Percentiles rank a stretch among this genome's conserved stretches.
Conservation (phyloP, 2,329 filamentous ascomycete genomes). For the Clonostachys rhizophaga region DNA sequence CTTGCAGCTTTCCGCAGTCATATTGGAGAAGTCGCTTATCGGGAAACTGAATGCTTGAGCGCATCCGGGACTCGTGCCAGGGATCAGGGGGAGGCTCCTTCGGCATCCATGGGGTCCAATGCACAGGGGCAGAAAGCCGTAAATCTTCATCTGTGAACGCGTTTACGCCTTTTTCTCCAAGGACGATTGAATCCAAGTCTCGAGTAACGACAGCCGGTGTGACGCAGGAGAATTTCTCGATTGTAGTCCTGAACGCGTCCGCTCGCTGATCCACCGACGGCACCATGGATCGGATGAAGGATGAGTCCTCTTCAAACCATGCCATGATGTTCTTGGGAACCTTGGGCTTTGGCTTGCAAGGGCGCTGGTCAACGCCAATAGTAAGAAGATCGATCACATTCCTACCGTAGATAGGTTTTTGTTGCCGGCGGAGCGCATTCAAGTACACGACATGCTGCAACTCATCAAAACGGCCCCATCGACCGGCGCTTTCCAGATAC, state of each 20-base stretch:
- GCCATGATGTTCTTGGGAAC: conserved; percentile 60
- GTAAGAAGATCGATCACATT: conserved; percentile 72
- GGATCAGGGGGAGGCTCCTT: conserved; percentile 63
- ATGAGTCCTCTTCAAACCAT: conserved; percentile 72
- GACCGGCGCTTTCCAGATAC: conserved; percentile 66
- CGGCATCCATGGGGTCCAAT: conserved; percentile 51
- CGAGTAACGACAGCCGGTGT: conserved; percentile 84
- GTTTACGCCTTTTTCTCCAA: conserved; percentile 56
- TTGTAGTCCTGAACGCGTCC: conserved; percentile 64
- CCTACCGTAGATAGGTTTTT: conserved; percentile 76
- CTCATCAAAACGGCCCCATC: conserved; percentile 69
- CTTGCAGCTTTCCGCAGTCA: conserved; percentile 94
- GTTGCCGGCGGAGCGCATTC: conserved; percentile 75
- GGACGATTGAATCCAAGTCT: conserved; percentile 64
- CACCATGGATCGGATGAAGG: conserved; percentile 61
- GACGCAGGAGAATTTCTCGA: conserved; percentile 87
- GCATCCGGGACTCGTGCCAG: conserved; percentile 91
- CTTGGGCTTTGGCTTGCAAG: conserved; percentile 54
- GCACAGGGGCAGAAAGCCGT: conserved; percentile 50
- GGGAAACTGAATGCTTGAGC: conserved; percentile 91
- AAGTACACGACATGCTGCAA: conserved; percentile 77
- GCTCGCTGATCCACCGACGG: conserved; percentile 71
- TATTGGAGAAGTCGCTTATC: conserved; percentile 96
- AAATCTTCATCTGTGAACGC: conserved; percentile 53
- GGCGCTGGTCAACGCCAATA: conserved; percentile 54